Evolutionary conservation across 164 flowering plant genomes (phyloP), one percentile per base, ranked within the genome.

Genomic region (Annona squamosa): DNA sequence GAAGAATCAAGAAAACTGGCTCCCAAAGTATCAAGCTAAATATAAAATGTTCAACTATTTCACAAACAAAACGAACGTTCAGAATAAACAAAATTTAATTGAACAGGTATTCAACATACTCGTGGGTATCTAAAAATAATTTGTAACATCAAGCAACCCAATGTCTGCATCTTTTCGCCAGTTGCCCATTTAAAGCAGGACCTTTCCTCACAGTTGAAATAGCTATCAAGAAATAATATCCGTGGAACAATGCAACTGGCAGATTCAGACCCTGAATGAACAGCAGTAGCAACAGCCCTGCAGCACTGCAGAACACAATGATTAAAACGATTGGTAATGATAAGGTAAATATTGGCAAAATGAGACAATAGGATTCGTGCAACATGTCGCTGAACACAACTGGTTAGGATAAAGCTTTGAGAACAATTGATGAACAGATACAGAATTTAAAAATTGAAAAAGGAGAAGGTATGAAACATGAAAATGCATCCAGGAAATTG

Each of bases 121-220:
- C 77, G 88, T 70, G 79, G 83, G 79, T 77, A 86, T 79, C 76
- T 84, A 78, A 91, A 95, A 74, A 95, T 72, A 57, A 86, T 78
- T 78, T 95, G 99, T 75, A 95, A 81, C 78, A 95, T 91, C 82
- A 92, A 67, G 78, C 97, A 91, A 57, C 99, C 99, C 81, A 91
- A 76, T 70, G 86, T 79, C 79, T 91, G 89, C 83, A 92, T 86
- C 85, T 80, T 90, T 26, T 45, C 79, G 71, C 89, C 90, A 76
- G 71, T 78, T 19, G 84, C 76, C 97, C 97, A 94, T 42, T 75
- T 83, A 97, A 97, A 94, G 65, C 74, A 85, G 13, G 88, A 70
- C 73, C 86, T 87, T 18, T 90, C 94, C 71, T 75, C 79, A 71
- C 83, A 85, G 74, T 37, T 26, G 56, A 89, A 83, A 82, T 87